Evolutionary conservation across 805 yeast species (phyloP), one percentile per base, ranked within the genome.

Genomic region (Saccharomycopsis synnaedendra): DNA sequence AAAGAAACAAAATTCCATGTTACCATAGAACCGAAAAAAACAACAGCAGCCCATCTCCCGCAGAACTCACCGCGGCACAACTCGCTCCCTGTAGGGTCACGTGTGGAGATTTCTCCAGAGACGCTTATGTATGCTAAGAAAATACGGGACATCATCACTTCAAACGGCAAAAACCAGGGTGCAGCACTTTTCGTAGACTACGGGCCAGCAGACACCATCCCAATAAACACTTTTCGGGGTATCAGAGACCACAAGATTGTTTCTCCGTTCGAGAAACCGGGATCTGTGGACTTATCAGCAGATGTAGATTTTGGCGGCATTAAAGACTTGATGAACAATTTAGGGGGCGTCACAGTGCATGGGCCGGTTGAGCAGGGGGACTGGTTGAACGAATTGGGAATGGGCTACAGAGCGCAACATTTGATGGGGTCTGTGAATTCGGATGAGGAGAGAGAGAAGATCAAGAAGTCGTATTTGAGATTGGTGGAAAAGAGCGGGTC

Each of bases 291-390:
- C 64, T 66, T 86, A 32, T 83, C 94, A 0, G 80, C 82, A 0
- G 94, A 86, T 59, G 95, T 86, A 8, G 95, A 86, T 60, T 86
- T 86, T 59, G 72, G 69, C 32, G 81, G 82, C 29, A 61, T 86
- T 45, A 64, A 63, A 9, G 53, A 60, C 3, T 65, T 74, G 39
- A 60, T 69, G 19, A 54, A 51, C 34, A 57, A 57, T 8, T 57
- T 50, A 33, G 47, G 56, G 32, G 44, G 49, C 0, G 58, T 68
- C 45, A 51, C 59, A 9, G 64, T 61, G 4, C 68, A 66, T 50
- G 89, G 86, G 0, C 84, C 87, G 1, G 72, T 70, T 1, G 79
- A 78, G 39, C 95, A 86, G 58, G 90, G 87, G 5, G 85, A 82
- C 58, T 86, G 87, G 80, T 68, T 86, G 27, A 82, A 82, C 55